phyloP scores from a whole-genome alignment of 2,329 filamentous ascomycete species.

The Arthroderma sp. region DNA sequence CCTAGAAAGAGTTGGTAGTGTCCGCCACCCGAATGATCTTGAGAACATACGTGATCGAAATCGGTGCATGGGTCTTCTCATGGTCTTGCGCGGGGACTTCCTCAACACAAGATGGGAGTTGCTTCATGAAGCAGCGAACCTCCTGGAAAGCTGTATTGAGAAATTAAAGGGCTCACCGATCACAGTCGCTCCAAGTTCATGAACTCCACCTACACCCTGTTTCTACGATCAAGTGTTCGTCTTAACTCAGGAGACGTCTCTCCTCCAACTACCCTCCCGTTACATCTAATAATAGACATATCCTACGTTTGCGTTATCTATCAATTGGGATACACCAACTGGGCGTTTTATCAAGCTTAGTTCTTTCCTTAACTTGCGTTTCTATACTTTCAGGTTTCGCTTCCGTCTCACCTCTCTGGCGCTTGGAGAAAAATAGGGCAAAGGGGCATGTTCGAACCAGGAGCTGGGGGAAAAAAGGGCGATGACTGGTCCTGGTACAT shows the following conservation, averaged over 20 bases:
- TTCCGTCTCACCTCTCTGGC: not conserved
- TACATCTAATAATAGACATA: not conserved
- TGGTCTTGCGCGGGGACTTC: conserved; percentile 73
- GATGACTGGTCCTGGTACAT: not conserved
- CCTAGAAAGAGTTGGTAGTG: conserved; percentile 58
- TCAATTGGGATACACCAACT: too few species aligned
- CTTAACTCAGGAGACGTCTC: too few species aligned
- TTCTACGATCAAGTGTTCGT: not conserved
- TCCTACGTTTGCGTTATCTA: not conserved
- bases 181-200: not conserved
- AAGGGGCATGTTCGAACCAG: conserved; percentile 1
- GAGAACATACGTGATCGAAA: conserved; percentile 65
- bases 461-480: not conserved
- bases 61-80: conserved; percentile 64
- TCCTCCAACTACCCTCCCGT: not conserved
- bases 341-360: not conserved
- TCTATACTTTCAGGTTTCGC: not conserved
- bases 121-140: conserved; percentile 69
- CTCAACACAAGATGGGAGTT: conserved; percentile 79
- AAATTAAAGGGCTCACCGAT: conserved; percentile 31
- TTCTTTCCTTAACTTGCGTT: not conserved
- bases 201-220: not conserved
- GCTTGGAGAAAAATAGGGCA: conserved; percentile 4
- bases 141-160: conserved; percentile 70
- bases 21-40: conserved; percentile 65